These are phyloP conservation scores for Monosporascus cannonballus DNA, from an alignment of 2,329 filamentous ascomycete species.

Conservation along the genomic window DNA sequence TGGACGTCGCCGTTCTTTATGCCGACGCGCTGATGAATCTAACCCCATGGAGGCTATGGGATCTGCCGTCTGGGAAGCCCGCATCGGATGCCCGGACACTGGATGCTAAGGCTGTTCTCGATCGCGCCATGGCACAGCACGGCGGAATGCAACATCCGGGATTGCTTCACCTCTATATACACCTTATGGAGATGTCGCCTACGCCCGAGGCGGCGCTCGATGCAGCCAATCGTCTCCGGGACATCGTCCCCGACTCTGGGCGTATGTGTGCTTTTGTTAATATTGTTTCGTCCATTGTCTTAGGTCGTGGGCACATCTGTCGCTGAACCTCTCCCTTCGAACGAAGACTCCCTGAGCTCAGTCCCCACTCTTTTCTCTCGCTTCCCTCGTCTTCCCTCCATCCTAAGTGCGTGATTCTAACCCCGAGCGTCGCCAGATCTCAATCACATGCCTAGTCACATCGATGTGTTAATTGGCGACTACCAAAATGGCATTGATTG, in stretches of 20 bases:
- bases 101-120: slow-evolving; percentile 53
- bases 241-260: slow-evolving; percentile 61
- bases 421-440: slow-evolving; percentile 34
- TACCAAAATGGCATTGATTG: slow-evolving; percentile 61
- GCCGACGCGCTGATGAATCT: slow-evolving; percentile 62
- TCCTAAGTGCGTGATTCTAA: neutral
- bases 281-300: neutral
- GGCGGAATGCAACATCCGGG: slow-evolving; percentile 57
- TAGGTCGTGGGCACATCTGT: too few species aligned
- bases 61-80: slow-evolving; percentile 51
- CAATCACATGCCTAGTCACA: slow-evolving; percentile 71
- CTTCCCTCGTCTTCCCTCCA: too few species aligned
- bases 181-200: slow-evolving; percentile 71
- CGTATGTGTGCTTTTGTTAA: slow-evolving; percentile 23
- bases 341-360: too few species aligned
- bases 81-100: slow-evolving; percentile 47
- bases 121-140: slow-evolving; percentile 46
- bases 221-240: slow-evolving; percentile 55
- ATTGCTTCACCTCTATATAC: slow-evolving; percentile 69
- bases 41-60: slow-evolving; percentile 60
- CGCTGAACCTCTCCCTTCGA: too few species aligned
- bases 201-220: slow-evolving; percentile 57
- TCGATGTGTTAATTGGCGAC: slow-evolving; percentile 68
- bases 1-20: slow-evolving; percentile 59
- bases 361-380: too few species aligned